Conservation (phyloP, 345 rosid species). For the Noccaea caerulescens region DNA sequence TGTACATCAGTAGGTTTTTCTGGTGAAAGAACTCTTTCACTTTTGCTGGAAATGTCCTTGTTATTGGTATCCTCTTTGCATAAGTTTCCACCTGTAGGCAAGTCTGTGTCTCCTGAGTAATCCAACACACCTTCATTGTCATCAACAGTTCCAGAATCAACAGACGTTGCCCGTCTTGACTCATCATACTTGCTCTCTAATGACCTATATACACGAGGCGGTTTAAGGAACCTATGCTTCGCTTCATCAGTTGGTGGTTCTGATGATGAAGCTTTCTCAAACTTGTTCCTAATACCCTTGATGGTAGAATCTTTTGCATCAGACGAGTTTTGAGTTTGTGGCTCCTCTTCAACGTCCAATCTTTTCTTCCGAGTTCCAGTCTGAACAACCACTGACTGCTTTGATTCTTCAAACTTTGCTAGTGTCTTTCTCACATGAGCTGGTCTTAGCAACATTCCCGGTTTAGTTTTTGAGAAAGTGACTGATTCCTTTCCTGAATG, state of each 20-base stretch:
- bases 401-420: slow-evolving; percentile 59
- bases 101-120: slow-evolving; percentile 39
- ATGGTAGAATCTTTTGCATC: slow-evolving; percentile 50
- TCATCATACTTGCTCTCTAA: slow-evolving; percentile 52
- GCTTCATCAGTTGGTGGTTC: slow-evolving; percentile 50
- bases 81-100: slow-evolving; percentile 37
- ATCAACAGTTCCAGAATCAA: slow-evolving; percentile 51
- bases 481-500: slow-evolving; percentile 59
- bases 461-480: slow-evolving; percentile 78
- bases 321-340: slow-evolving; percentile 33
- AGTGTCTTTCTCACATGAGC: slow-evolving; percentile 65
- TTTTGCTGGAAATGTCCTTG: slow-evolving; percentile 45
- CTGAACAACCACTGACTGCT: slow-evolving; percentile 50
- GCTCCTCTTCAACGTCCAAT: slow-evolving; percentile 44
- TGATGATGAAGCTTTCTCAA: slow-evolving; percentile 50
- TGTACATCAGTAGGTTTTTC: slow-evolving; percentile 49
- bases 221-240: slow-evolving; percentile 66
- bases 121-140: slow-evolving; percentile 42
- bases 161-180: slow-evolving; percentile 51
- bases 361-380: slow-evolving; percentile 43
- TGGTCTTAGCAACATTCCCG: slow-evolving; percentile 89
- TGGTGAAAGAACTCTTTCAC: slow-evolving; percentile 49
- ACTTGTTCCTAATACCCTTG: slow-evolving; percentile 48
- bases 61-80: slow-evolving; percentile 47
- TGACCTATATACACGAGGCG: slow-evolving; percentile 64